A percentile compares a stretch with the other conserved stretches of the same genome.
Evolutionary conservation across 805 yeast genomes (phyloP).

Genomic region (Dipodascus albidus): DNA sequence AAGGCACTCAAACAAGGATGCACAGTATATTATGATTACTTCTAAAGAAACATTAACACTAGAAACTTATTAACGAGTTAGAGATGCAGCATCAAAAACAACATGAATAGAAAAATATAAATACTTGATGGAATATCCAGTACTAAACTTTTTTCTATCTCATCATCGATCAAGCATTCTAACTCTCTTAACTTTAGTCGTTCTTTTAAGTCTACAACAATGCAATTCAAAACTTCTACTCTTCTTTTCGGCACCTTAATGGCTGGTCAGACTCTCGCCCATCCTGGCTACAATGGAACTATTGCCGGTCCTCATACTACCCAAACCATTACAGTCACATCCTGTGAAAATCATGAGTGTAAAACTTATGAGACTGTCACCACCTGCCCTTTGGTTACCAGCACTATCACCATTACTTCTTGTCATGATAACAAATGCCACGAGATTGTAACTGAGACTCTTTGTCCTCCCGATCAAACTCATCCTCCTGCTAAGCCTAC

Average conservation of each 20-base stretch:
- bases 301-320: background rate
- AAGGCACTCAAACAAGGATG: background rate
- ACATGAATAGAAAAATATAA: background rate
- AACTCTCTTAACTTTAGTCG: background rate
- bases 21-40: background rate
- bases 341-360: background rate
- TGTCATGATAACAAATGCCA: background rate
- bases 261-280: background rate
- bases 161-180: background rate
- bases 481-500: too few species aligned
- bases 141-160: background rate
- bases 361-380: background rate
- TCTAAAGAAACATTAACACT: too few species aligned
- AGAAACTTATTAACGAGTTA: too few species aligned
- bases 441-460: background rate
- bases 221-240: background rate
- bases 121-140: background rate
- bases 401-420: background rate
- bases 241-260: background rate
- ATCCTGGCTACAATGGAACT: background rate
- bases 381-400: background rate
- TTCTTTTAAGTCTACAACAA: background rate
- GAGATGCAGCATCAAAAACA: too few species aligned
- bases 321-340: background rate
- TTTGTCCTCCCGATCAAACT: too few species aligned